These are phyloP conservation scores for Salicornia ramosissima DNA, from an alignment of 148 eudicot species.

Conservation along the genomic window DNA sequence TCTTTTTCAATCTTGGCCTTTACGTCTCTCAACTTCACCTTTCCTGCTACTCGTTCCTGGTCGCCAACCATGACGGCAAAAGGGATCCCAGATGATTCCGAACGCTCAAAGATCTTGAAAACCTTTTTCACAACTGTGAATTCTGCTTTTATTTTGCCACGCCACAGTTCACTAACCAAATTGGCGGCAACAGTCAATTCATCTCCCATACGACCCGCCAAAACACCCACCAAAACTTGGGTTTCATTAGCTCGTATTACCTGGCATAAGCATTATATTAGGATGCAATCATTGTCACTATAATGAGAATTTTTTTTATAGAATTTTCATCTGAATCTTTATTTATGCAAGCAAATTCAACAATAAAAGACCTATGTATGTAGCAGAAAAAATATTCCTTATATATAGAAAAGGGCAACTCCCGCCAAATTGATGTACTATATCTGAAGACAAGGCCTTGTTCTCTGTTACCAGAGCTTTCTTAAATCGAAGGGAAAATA, in stretches of 20 bases:
- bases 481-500: background rate
- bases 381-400: background rate
- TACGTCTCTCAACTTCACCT: constrained; percentile 62
- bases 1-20: constrained; percentile 41
- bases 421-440: background rate
- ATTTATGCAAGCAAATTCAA: background rate
- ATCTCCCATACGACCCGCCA: constrained; percentile 65
- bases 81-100: constrained; percentile 66
- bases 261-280: constrained; percentile 33
- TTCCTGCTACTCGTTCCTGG: constrained; percentile 53
- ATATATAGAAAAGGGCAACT: background rate
- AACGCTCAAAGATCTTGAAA: constrained; percentile 67
- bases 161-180: constrained; percentile 66
- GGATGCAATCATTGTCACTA: constrained; percentile 6
- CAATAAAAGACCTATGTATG: background rate
- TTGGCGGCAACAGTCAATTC: constrained; percentile 65
- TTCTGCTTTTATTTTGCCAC: constrained; percentile 66
- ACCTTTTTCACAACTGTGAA: constrained; percentile 47
- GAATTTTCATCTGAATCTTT: background rate
- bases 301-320: background rate
- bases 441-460: background rate
- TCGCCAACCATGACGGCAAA: constrained; percentile 77
- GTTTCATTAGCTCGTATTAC: constrained; percentile 77
- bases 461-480: background rate
- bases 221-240: constrained; percentile 71